phyloP scores from a whole-genome alignment of 768 basidiomycete species.

The Rhizopogon vesiculosus region DNA sequence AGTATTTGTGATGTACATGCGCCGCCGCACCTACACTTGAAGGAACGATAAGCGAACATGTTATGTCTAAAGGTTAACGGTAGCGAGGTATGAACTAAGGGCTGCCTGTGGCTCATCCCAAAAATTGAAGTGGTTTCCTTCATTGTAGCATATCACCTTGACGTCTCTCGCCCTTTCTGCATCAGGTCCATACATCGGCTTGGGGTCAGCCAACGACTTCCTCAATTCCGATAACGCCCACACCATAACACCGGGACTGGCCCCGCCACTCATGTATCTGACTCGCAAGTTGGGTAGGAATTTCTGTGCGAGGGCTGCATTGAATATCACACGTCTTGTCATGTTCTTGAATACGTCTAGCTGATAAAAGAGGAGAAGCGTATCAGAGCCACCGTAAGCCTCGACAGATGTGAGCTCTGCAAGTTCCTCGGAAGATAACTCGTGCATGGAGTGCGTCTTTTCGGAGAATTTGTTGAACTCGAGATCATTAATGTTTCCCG shows the following conservation, averaged over 20 bases:
- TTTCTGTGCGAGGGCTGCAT: neutral
- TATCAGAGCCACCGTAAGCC: neutral
- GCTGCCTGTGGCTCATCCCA: conserved; percentile 20
- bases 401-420: neutral
- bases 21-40: no score
- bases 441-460: neutral
- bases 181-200: neutral
- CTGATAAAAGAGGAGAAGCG: neutral
- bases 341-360: neutral
- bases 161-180: conserved; percentile 19
- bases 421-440: neutral
- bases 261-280: neutral
- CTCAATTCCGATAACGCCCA: neutral
- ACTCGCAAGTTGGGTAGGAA: neutral
- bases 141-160: conserved; percentile 6
- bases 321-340: conserved; percentile 4
- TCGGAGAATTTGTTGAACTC: neutral
- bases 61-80: conserved; percentile 1
- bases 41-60: no score
- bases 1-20: no score
- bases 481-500: no score
- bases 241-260: neutral
- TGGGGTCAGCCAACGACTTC: neutral
- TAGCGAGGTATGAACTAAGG: conserved; percentile 9
- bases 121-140: conserved; percentile 21